These are phyloP conservation scores for Arthrobotrys sphaeroides DNA, from an alignment of 2,329 filamentous ascomycete species.

Conservation along the genomic window DNA sequence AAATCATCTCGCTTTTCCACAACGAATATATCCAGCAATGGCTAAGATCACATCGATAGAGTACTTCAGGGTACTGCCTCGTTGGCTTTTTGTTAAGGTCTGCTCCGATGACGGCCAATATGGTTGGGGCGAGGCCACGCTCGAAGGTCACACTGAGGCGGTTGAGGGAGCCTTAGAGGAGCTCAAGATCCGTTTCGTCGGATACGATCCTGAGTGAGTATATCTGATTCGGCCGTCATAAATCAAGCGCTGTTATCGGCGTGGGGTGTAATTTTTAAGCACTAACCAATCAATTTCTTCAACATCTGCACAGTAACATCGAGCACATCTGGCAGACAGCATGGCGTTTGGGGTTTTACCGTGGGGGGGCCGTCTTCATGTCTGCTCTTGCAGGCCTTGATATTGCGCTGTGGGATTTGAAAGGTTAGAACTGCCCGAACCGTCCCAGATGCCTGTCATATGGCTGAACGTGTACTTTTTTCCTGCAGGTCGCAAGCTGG, in stretches of 20 bases:
- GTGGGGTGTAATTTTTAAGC: constrained; percentile 21
- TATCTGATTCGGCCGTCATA: background rate
- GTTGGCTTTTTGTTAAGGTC: constrained; percentile 73
- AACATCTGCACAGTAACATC: constrained; percentile 69
- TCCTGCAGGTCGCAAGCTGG: constrained; percentile 66
- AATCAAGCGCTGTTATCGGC: background rate
- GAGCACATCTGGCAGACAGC: constrained; percentile 82
- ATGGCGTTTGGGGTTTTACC: constrained; percentile 77
- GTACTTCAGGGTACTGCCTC: constrained; percentile 71
- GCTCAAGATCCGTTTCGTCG: constrained; percentile 67
- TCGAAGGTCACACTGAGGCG: constrained; percentile 70
- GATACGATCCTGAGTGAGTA: constrained; percentile 69
- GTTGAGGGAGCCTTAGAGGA: constrained; percentile 71
- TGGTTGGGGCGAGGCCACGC: constrained; percentile 71
- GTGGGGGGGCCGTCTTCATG: constrained; percentile 82
- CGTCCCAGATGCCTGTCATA: constrained; percentile 26
- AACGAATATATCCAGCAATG: constrained; percentile 61
- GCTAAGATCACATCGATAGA: constrained; percentile 69
- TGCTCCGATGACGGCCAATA: constrained; percentile 67
- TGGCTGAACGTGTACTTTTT: constrained; percentile 25
- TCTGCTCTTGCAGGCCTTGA: constrained; percentile 79
- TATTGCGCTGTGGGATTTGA: constrained; percentile 82
- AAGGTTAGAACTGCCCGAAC: constrained; percentile 63
- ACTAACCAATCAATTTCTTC: constrained; percentile 1
- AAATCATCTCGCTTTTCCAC: constrained; percentile 12